Evolutionary conservation across 257 asterid genomes (phyloP), one percentile per base, ranked within the genome.

Genomic region (Coffea canephora): DNA sequence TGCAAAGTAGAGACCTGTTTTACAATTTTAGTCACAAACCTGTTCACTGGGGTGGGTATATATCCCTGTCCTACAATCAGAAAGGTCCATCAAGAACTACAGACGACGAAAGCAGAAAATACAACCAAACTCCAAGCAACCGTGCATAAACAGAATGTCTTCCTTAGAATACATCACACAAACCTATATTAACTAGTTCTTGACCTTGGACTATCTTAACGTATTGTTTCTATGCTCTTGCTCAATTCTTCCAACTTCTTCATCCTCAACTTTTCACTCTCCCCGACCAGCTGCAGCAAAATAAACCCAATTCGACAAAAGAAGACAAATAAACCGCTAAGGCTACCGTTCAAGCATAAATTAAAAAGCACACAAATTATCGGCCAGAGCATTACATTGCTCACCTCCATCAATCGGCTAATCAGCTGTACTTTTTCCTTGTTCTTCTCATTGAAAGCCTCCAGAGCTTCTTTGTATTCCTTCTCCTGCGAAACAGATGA

Each of bases 201-300:
- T 83, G 83, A 81, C 87, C 77, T 85, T 52, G 73, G 71, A 81
- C 75, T 87, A 76, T 39, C 70, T 87, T 73, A 83, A 69, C 78
- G 90, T 83, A 89, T 84, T 12, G 94, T 88, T 88, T 96, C 98
- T 83, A 94, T 87, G 93, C 94, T 96, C 97, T 96, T 96, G 98
- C 97, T 92, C 90, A 96, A 95, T 90, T 96, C 99, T 86, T 94
- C 99, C 94, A 96, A 83, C 82, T 96, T 96, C 91, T 90, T 94
- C 94, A 96, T 74, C 91, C 99, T 94, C 90, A 88, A 49, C 78
- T 86, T 88, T 88, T 96, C 99, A 27, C 99, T 96, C 81, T 96
- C 99, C 0, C 97, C 75, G 81, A 91, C 97, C 90, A 96, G 90
- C 99, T 96, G 95, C 87, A 69, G 5, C 4, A 14, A 76, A 75